Conservation (phyloP, 495 filamentous ascomycete species). For the Evansstolkia leycettana region DNA sequence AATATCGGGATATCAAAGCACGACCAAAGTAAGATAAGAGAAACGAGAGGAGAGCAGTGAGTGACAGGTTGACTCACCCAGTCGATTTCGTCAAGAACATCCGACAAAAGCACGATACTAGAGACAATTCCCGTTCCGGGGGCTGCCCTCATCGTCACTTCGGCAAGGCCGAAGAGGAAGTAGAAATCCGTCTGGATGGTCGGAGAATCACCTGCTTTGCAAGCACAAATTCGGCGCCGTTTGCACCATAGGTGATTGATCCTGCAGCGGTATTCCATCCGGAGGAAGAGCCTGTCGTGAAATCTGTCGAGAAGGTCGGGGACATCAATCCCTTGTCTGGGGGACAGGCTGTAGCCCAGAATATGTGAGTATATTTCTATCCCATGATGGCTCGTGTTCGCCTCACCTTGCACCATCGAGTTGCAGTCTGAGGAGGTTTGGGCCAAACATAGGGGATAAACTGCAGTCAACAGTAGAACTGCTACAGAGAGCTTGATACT, state of each 20-base stretch:
- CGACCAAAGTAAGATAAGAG: too few species aligned
- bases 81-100: conserved; percentile 74
- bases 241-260: conserved; percentile 44
- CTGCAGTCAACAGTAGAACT: too few species aligned
- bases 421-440: too few species aligned
- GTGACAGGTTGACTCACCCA: conserved; percentile 35
- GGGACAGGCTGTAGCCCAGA: conserved; percentile 40
- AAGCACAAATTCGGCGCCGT: conserved; percentile 50
- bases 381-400: too few species aligned
- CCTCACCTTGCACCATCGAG: too few species aligned
- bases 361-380: too few species aligned
- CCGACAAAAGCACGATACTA: conserved; percentile 63
- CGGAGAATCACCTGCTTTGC: conserved; percentile 46
- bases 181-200: conserved; percentile 54
- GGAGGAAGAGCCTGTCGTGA: conserved; percentile 57
- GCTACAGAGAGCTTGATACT: too few species aligned
- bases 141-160: conserved; percentile 47
- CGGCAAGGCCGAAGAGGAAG: conserved; percentile 58
- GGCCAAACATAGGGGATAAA: too few species aligned
- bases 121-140: conserved; percentile 57
- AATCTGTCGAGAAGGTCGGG: conserved; percentile 60
- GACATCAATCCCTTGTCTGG: conserved; percentile 66
- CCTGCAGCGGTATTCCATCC: conserved; percentile 48
- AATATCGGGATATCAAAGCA: too few species aligned
- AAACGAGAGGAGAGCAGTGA: not conserved